phyloP scores from a whole-genome alignment of 805 yeast species.

The Ogataea pini region DNA sequence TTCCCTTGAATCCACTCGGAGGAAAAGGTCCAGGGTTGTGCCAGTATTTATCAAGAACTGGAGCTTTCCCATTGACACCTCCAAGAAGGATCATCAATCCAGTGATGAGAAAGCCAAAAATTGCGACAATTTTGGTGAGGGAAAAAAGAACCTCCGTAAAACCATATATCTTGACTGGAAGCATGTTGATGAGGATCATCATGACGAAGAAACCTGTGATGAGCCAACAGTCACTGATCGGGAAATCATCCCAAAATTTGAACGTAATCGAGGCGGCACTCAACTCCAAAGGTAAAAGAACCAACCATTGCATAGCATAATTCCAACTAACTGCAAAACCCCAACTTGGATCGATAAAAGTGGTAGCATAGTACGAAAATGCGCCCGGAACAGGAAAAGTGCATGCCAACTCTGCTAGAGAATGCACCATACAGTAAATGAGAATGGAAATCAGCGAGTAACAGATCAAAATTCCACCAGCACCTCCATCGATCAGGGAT shows the following conservation, averaged over 20 bases:
- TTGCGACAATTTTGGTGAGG: slow-evolving; percentile 48
- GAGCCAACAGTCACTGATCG: slow-evolving; percentile 48
- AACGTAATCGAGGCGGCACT: slow-evolving; percentile 57
- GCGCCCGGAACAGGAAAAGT: slow-evolving; percentile 67
- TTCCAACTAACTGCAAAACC: slow-evolving; percentile 66
- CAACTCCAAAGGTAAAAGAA: slow-evolving; percentile 51
- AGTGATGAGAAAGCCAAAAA: slow-evolving; percentile 53
- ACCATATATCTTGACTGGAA: slow-evolving; percentile 58
- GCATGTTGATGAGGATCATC: slow-evolving; percentile 50
- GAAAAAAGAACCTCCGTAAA: slow-evolving; percentile 55
- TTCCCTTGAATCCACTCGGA: slow-evolving; percentile 51
- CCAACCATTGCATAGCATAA: slow-evolving; percentile 54
- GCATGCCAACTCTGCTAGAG: slow-evolving; percentile 61
- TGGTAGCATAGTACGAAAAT: slow-evolving; percentile 60
- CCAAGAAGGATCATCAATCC: slow-evolving; percentile 53
- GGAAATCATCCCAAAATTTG: slow-evolving; percentile 46
- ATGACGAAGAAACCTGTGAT: slow-evolving; percentile 51
- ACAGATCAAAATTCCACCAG: slow-evolving; percentile 61
- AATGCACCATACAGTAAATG: slow-evolving; percentile 60
- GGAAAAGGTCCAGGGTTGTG: slow-evolving; percentile 43
- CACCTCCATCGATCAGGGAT: slow-evolving; percentile 61
- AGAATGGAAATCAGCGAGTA: slow-evolving; percentile 55
- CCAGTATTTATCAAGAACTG: slow-evolving; percentile 49
- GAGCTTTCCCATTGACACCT: slow-evolving; percentile 45
- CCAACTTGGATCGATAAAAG: slow-evolving; percentile 59